Conservation (phyloP, 2,329 filamentous ascomycete genomes). For the Neocucurbitaria cava region DNA sequence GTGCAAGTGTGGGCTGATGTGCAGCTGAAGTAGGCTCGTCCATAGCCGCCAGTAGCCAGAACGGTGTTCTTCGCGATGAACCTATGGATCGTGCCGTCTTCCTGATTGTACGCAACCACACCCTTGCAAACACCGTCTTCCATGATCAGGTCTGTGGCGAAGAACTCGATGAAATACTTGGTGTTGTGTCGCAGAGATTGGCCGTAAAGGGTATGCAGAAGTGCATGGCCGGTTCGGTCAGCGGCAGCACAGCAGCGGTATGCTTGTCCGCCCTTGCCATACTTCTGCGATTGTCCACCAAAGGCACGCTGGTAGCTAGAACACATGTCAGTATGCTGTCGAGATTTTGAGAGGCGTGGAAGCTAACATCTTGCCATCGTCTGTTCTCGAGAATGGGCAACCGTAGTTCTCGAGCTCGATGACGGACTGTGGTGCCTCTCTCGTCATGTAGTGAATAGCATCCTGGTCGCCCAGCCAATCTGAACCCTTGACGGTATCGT, state of each 20-base stretch:
- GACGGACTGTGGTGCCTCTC: constrained; percentile 88
- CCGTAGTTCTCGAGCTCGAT: constrained; percentile 97
- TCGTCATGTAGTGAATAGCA: constrained; percentile 98
- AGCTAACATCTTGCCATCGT: constrained; percentile 87
- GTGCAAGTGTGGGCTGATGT: constrained; percentile 98
- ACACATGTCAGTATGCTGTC: constrained; percentile 12
- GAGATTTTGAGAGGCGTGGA: not conserved
- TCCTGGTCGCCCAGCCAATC: constrained; percentile 98
- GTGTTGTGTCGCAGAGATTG: constrained; percentile 97
- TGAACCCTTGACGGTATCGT: constrained; percentile 96
- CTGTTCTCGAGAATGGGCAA: constrained; percentile 94
- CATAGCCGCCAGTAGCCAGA: constrained; percentile 95
- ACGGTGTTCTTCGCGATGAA: constrained; percentile 98
- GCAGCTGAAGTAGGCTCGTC: constrained; percentile 97
- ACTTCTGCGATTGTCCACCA: constrained; percentile 95
- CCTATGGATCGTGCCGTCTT: constrained; percentile 96
- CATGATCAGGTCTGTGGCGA: constrained; percentile 96
- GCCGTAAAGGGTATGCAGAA: constrained; percentile 97
- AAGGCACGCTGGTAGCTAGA: constrained; percentile 93
- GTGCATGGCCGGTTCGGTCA: constrained; percentile 95
- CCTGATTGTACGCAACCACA: constrained; percentile 97
- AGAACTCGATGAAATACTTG: constrained; percentile 99
- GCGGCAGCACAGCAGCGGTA: constrained; percentile 97
- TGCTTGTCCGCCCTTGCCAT: constrained; percentile 94
- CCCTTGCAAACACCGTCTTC: constrained; percentile 95